Base-by-base conservation (phyloP, 805 yeast genomes). In the Metschnikowia baotianmanensis region DNA sequence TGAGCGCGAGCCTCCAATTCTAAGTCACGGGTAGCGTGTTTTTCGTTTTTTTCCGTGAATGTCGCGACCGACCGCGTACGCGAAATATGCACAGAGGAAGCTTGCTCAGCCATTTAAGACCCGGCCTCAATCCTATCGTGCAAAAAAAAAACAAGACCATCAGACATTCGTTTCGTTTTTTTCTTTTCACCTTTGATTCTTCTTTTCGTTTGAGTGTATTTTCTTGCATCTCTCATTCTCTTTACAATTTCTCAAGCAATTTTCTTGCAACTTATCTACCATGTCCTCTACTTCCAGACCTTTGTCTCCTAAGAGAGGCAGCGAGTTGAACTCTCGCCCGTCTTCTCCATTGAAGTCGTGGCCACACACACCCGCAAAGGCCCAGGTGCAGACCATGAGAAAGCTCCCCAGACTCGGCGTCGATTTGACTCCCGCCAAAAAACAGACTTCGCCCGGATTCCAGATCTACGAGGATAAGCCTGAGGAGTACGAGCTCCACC, bases 401-500 rank as follows among this genome's bases (percentile, higher is more conserved):
- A 39, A 40, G 31, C 38, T 50, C 40, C 34, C 53, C 35, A 41
- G 38, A 33, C 36, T 43, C 18, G 48, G 42, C 27, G 30, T 18
- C 31, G 31, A 27, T 31, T 26, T 34, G 23, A 22, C 47, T 12
- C 45, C 43, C 19, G 16, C 17, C 15, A 36, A 31, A 30, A 33
- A 31, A 10, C 23, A 29, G 6, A 12, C 26, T 9, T 35, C 33
- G n/a, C 36, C 27, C 6, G 46, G 36, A n/a, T 51, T 51, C 31
- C 40, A 42, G 23, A 51, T 51, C 29, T 51, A 46, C 40, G 54
- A 51, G 38, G 55, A 51, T 28, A 40, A 41, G 2, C 43, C 47
- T 3, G 50, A 40, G 22, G 50, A 49, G 23, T 31, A 42, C 31
- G 40, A 36, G 23, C 37, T 34, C 27, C 40, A 42, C 45, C 53